Evolutionary conservation across 2,329 filamentous ascomycete species (phyloP).

Genomic region (Helotiales sp.): DNA sequence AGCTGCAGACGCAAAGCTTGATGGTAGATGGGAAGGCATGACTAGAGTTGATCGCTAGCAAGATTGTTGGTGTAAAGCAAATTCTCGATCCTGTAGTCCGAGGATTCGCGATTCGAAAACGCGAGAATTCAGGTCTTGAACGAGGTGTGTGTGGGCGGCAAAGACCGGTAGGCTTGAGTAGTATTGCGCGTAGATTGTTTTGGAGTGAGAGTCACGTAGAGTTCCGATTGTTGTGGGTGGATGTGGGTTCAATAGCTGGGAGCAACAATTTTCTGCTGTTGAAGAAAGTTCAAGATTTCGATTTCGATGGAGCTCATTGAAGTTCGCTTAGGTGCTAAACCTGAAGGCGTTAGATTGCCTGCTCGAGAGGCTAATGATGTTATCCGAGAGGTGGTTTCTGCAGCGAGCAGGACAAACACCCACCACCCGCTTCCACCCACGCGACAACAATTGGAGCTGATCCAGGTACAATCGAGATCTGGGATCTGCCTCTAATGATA

Average conservation of each 20-base stretch:
- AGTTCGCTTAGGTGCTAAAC: not conserved
- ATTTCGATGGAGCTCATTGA: not conserved
- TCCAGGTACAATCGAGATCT: slow-evolving; percentile 7
- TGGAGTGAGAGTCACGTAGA: slow-evolving; percentile 9
- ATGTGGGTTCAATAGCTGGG: not conserved
- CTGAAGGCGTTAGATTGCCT: not conserved
- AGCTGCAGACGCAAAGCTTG: slow-evolving; percentile 83
- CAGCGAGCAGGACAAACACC: slow-evolving; percentile 8
- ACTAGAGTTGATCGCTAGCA: slow-evolving; percentile 30
- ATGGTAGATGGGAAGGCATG: slow-evolving; percentile 78
- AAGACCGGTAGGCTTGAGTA: not conserved
- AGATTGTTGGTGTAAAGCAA: slow-evolving; percentile 20
- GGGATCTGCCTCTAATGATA: not conserved
- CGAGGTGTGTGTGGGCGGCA: not conserved
- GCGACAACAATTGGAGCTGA: not conserved
- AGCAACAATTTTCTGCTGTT: slow-evolving; percentile 9
- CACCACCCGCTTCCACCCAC: not conserved
- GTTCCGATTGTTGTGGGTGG: slow-evolving; percentile 7
- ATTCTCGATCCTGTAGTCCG: slow-evolving; percentile 12
- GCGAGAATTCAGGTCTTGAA: slow-evolving; percentile 10
- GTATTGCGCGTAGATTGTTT: slow-evolving; percentile 11
- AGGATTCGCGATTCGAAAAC: slow-evolving; percentile 26
- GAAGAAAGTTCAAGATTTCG: slow-evolving; percentile 13
- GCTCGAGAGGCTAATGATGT: no score
- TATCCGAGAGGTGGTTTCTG: not conserved